A percentile compares a stretch with the other conserved stretches of the same genome.
Evolutionary conservation across 768 basidiomycete genomes (phyloP).

Genomic region (Termitomyces sp.): DNA sequence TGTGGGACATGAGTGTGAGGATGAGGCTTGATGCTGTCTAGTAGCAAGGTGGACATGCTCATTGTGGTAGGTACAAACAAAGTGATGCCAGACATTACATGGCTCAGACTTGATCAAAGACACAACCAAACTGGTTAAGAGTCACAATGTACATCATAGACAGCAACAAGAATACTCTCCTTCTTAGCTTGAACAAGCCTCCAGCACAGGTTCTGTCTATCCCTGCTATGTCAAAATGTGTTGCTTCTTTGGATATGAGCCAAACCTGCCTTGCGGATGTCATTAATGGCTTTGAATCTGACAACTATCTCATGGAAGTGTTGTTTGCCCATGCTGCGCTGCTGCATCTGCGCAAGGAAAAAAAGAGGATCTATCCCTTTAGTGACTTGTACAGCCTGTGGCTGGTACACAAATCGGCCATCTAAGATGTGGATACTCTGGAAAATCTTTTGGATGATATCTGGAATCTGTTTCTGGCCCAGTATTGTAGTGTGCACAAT

Average conservation of each 20-base stretch:
- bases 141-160: background rate
- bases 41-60: slow-evolving; percentile 59
- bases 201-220: slow-evolving; percentile 10
- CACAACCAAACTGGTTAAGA: slow-evolving; percentile 6
- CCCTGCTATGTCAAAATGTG: slow-evolving; percentile 9
- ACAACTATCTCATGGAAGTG: slow-evolving; percentile 14
- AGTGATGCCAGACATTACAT: background rate
- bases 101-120: background rate
- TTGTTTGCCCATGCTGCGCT: slow-evolving; percentile 29
- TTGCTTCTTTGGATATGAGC: slow-evolving; percentile 16
- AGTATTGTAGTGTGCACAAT: slow-evolving; percentile 33
- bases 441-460: slow-evolving; percentile 27
- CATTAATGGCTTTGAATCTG: slow-evolving; percentile 10
- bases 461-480: slow-evolving; percentile 39
- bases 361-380: slow-evolving; percentile 9
- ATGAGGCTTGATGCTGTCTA: slow-evolving; percentile 84
- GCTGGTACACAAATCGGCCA: slow-evolving; percentile 22
- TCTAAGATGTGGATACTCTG: slow-evolving; percentile 21
- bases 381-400: slow-evolving; percentile 39
- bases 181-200: slow-evolving; percentile 5
- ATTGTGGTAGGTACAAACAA: slow-evolving; percentile 7
- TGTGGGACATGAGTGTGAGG: slow-evolving; percentile 48
- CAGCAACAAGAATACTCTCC: slow-evolving; percentile 18
- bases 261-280: slow-evolving; percentile 15
- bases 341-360: slow-evolving; percentile 25